Evolutionary conservation across 371 early-diverging fungal species (phyloP).

Genomic region (Phascolomyces articulosus): DNA sequence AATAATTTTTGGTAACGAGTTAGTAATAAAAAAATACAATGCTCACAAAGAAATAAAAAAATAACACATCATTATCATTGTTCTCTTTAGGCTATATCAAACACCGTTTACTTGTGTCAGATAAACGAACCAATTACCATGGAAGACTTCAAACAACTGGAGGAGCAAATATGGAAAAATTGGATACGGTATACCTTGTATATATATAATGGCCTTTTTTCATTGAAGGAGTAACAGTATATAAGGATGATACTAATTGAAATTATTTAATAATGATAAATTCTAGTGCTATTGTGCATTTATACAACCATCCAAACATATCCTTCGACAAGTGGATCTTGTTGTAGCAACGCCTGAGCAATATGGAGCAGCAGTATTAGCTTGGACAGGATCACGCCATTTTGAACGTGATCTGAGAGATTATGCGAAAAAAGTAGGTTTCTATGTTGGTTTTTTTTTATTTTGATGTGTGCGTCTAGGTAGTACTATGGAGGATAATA

Average conservation of each 20-base stretch:
- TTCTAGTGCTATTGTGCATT: constrained; percentile 47
- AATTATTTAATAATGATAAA: too few species aligned
- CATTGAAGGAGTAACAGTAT: too few species aligned
- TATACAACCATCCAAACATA: constrained; percentile 45
- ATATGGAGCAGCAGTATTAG: constrained; percentile 43
- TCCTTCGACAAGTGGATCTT: constrained; percentile 53
- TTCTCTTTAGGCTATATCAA: constrained; percentile 9
- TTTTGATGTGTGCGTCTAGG: too few species aligned
- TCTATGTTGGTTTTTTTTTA: too few species aligned
- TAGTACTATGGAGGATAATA: too few species aligned
- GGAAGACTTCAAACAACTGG: constrained; percentile 4
- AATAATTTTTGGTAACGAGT: too few species aligned
- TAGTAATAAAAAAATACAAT: too few species aligned
- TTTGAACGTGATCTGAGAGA: constrained; percentile 42
- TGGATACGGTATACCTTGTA: constrained; percentile 6
- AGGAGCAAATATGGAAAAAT: constrained; percentile 1
- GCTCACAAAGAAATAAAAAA: too few species aligned
- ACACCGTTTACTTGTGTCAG: constrained; percentile 3
- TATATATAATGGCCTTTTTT: neutral
- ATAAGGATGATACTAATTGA: too few species aligned
- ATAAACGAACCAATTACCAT: neutral
- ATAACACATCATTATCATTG: too few species aligned
- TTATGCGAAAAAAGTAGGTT: constrained; percentile 41
- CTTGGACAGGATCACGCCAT: constrained; percentile 56
- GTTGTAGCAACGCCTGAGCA: constrained; percentile 41